These are phyloP conservation scores for Hypocrella siamensis DNA, from an alignment of 2,329 filamentous ascomycete genomes.

Conservation along the genomic window DNA sequence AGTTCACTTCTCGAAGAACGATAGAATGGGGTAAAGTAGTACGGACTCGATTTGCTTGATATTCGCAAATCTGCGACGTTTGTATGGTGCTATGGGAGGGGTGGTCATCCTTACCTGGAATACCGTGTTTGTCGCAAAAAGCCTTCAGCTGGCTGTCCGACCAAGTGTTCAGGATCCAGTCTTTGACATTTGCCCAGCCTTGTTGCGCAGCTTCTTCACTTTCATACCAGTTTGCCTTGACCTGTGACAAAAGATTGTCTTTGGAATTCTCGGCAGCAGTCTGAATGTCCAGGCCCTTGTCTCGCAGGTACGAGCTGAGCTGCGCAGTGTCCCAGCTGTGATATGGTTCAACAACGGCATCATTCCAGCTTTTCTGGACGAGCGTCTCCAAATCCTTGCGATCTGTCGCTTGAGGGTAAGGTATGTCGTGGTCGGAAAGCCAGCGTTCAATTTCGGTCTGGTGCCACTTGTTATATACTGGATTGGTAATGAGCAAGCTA, in stretches of 20 bases:
- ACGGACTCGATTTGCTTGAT: no score
- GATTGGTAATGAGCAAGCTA: neutral
- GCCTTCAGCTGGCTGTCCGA: slow-evolving; percentile 84
- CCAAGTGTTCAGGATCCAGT: slow-evolving; percentile 95
- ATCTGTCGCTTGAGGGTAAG: slow-evolving; percentile 78
- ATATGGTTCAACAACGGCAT: slow-evolving; percentile 60
- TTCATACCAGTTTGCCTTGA: slow-evolving; percentile 63
- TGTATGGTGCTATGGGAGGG: neutral
- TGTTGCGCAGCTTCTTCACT: slow-evolving; percentile 61
- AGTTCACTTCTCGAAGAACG: no score
- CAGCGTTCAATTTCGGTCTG: slow-evolving; percentile 94
- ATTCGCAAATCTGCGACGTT: no score
- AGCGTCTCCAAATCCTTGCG: slow-evolving; percentile 87
- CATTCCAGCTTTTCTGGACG: slow-evolving; percentile 83
- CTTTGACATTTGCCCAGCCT: slow-evolving; percentile 56
- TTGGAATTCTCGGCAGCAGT: slow-evolving; percentile 50
- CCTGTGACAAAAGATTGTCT: slow-evolving; percentile 51
- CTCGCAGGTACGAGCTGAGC: slow-evolving; percentile 50
- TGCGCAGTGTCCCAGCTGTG: slow-evolving; percentile 58
- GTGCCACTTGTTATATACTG: slow-evolving; percentile 98
- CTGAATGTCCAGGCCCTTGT: slow-evolving; percentile 56
- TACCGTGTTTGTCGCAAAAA: slow-evolving; percentile 76
- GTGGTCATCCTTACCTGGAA: slow-evolving; percentile 39
- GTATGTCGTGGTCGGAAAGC: slow-evolving; percentile 83
- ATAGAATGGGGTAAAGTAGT: no score